phyloP scores from a whole-genome alignment of 2,329 filamentous ascomycete species.

The Pseudogymnoascus sp. region DNA sequence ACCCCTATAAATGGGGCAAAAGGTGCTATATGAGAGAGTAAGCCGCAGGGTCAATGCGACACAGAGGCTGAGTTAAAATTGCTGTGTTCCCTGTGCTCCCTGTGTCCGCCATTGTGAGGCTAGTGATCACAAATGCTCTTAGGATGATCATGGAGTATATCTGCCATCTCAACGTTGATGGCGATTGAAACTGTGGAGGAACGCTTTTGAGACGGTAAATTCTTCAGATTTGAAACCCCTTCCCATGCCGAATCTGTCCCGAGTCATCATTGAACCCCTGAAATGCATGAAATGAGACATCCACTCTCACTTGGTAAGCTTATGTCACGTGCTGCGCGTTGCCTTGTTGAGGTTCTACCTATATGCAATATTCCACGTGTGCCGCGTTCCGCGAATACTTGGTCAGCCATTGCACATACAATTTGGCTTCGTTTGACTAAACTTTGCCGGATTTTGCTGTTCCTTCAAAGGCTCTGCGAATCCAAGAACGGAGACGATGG shows the following conservation, averaged over 20 bases:
- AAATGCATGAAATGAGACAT: conserved; percentile 4
- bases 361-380: neutral
- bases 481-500: neutral
- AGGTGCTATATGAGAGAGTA: neutral
- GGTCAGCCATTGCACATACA: too few species aligned
- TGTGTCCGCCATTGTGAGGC: neutral
- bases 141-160: neutral
- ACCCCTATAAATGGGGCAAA: neutral
- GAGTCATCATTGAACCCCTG: neutral
- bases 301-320: neutral
- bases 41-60: neutral
- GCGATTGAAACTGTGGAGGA: neutral
- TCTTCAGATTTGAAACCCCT: conserved; percentile 1
- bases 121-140: neutral
- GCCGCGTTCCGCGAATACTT: neutral
- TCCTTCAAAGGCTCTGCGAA: neutral
- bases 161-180: neutral
- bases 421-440: neutral
- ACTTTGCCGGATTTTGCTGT: neutral
- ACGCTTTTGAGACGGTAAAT: neutral
- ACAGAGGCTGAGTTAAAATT: neutral
- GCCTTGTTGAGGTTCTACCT: neutral
- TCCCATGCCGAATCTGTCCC: neutral
- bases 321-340: neutral
- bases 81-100: neutral